Evolutionary conservation across 306 rosid species (phyloP).

Genomic region (Betula pendula): DNA sequence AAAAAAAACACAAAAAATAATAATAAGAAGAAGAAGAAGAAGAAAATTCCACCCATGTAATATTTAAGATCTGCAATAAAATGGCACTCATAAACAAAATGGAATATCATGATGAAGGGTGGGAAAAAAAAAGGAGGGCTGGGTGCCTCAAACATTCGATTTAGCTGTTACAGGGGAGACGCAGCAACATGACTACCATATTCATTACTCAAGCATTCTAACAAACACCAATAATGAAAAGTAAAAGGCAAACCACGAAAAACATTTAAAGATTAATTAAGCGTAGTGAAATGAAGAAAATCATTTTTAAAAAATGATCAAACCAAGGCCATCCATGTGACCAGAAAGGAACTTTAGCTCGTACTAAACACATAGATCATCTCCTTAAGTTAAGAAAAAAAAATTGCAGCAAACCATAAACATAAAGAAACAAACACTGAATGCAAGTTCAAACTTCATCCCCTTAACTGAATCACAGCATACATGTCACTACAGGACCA

Average conservation of each 20-base stretch:
- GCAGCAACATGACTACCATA: not conserved
- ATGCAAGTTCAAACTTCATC: not conserved
- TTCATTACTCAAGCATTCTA: not conserved
- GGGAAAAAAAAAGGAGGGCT: not conserved
- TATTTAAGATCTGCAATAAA: not conserved
- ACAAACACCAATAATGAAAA: not conserved
- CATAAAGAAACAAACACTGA: slow-evolving; percentile 7
- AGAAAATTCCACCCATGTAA: not conserved
- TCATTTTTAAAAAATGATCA: not conserved
- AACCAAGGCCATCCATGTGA: not conserved
- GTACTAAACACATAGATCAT: slow-evolving; percentile 26
- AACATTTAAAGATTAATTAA: not conserved
- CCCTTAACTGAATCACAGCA: slow-evolving; percentile 23
- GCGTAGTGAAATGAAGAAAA: not conserved
- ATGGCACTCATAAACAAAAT: not conserved
- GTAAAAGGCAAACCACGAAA: not conserved
- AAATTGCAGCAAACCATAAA: slow-evolving; percentile 26
- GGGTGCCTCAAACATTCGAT: not conserved
- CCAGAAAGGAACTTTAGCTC: slow-evolving; percentile 19
- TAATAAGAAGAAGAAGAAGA: not conserved
- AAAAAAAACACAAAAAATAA: not conserved
- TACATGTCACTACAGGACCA: slow-evolving; percentile 22
- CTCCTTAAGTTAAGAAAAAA: slow-evolving; percentile 25
- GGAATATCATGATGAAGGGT: not conserved
- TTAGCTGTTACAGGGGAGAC: not conserved